Percentiles rank a stretch among this genome's conserved stretches.
Conservation (phyloP, 257 asterid genomes). For the Solanum arcanum region DNA sequence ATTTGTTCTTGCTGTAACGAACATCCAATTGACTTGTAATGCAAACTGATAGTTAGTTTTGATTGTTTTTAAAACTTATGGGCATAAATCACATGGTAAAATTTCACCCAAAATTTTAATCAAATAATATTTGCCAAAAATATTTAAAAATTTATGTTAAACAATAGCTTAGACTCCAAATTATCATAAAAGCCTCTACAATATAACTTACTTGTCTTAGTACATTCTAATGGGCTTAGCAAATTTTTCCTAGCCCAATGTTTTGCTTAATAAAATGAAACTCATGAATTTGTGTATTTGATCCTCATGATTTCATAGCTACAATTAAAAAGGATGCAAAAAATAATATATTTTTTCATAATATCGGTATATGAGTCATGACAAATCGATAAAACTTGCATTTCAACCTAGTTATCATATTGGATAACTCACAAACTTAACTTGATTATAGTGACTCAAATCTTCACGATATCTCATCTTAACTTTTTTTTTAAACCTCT, state of each 20-base stretch:
- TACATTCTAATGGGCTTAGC: background rate
- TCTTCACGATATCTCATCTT: background rate
- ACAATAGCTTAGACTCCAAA: no score
- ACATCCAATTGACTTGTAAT: no score
- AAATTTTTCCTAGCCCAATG: background rate
- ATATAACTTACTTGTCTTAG: background rate
- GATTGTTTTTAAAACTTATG: no score
- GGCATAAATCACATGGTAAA: no score
- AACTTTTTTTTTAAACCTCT: background rate
- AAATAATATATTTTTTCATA: no score
- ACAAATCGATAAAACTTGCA: fast-evolving
- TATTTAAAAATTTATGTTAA: no score
- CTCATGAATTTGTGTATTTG: background rate
- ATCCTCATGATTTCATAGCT: background rate
- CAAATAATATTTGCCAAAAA: no score
- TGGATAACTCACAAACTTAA: background rate
- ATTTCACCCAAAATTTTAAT: no score
- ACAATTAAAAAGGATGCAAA: no score
- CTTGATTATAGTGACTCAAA: background rate
- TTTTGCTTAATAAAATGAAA: background rate
- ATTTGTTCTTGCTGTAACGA: no score
- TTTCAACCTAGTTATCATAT: background rate
- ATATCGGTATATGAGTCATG: background rate
- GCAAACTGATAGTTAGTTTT: no score
- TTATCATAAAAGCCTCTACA: no score